Evolutionary conservation across 108 stramenopile species (phyloP), one percentile per base, ranked within the genome.

Genomic region (Parietichytrium sp.): DNA sequence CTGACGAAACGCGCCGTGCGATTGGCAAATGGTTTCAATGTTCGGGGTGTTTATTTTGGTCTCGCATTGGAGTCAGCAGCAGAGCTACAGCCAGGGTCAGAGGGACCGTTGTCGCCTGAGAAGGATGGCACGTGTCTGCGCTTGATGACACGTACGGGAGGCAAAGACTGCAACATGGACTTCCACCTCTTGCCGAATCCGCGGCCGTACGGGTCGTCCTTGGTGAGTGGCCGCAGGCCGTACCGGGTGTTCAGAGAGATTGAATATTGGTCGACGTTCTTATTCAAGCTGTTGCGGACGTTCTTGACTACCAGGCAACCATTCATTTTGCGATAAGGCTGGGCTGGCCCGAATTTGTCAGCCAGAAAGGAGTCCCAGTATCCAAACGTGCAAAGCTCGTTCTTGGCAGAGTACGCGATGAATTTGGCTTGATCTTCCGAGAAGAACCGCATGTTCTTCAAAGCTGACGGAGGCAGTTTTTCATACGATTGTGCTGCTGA

Each of bases 101-200:
- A n/a, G n/a, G n/a, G n/a, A n/a, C n/a, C n/a, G n/a, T n/a, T n/a
- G n/a, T n/a, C n/a, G n/a, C n/a, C n/a, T n/a, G n/a, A n/a, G n/a
- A n/a, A n/a, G n/a, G n/a, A n/a, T n/a, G n/a, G n/a, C n/a, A n/a
- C n/a, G n/a, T n/a, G n/a, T n/a, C n/a, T n/a, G n/a, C n/a, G n/a
- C n/a, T n/a, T n/a, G n/a, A n/a, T 72, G 3, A 72, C 45, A 23
- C 61, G 61, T 42, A 72, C 61, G 6, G 61, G 61, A 10, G 61
- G 61, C 6, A 72, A 42, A 16, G 36, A 45, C 10, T 72, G 38
- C 16, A 72, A 42, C 33, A 42, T 42, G 13, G 61, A 33, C 42
- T 72, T 33, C 61, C 61, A 72, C 13, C 61, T 33, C 20, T 72
- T 72, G 0, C 61, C 61, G 20, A 72, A 72, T 36, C 61, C 61